Conservation (phyloP, 2,329 filamentous ascomycete species). For the Diaporthe amygdali region DNA sequence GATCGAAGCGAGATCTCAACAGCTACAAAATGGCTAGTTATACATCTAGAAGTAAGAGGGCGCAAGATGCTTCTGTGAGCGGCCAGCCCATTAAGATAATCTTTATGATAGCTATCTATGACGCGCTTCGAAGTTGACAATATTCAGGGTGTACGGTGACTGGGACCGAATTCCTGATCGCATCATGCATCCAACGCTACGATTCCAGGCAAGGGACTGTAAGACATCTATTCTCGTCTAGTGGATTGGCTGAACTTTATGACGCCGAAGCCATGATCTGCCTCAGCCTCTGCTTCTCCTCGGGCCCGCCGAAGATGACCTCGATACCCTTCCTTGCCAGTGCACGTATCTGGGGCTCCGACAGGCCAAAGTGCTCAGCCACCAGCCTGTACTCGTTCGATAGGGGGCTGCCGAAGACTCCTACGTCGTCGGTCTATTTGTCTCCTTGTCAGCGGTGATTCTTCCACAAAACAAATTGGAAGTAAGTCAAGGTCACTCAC, state of each 20-base stretch:
- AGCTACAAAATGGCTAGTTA: not conserved
- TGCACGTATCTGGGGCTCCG: constrained; percentile 47
- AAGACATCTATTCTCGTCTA: not conserved
- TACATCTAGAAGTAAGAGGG: not conserved
- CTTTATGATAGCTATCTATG: not conserved
- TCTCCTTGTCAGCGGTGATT: constrained; percentile 59
- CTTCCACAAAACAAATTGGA: not conserved
- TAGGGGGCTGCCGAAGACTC: constrained; percentile 77
- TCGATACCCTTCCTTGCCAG: constrained; percentile 67
- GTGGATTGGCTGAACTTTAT: not conserved
- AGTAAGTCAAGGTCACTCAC: constrained; percentile 53
- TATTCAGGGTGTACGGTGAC: accelerated
- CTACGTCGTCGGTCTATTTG: constrained; percentile 82
- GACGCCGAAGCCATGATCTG: constrained; percentile 50
- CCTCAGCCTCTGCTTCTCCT: constrained; percentile 64
- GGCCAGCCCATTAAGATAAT: not conserved
- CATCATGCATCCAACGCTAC: no score
- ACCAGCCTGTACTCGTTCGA: constrained; percentile 81
- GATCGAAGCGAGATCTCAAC: not conserved
- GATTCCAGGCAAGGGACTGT: not conserved
- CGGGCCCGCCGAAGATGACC: constrained; percentile 69
- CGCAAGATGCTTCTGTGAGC: not conserved
- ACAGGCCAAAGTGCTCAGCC: constrained; percentile 70
- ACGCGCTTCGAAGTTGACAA: not conserved
- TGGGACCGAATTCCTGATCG: not conserved